A percentile compares a stretch with the other conserved stretches of the same genome.
Conservation (phyloP, 179 eudicot species). For the Amaranthus tricolor region DNA sequence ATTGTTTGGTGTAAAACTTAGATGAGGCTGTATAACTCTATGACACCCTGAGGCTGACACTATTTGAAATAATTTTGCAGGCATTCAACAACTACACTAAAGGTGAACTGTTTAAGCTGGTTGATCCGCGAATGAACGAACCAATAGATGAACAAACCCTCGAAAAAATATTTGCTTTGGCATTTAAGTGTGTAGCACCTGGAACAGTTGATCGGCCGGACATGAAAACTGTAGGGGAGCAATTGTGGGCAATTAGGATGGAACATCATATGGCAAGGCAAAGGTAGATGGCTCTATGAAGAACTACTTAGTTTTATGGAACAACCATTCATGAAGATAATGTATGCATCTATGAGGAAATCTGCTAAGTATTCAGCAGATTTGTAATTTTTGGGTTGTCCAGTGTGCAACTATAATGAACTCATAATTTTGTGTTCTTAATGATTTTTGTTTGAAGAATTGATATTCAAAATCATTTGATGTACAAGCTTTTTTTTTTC, state of each 20-base stretch:
- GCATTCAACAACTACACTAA: slow-evolving; percentile 43
- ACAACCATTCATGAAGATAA: slow-evolving; percentile 9
- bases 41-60: neutral
- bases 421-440: neutral
- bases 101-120: slow-evolving; percentile 46
- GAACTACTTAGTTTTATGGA: neutral
- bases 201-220: slow-evolving; percentile 75
- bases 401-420: neutral
- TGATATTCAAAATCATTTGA: neutral
- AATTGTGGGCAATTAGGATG: slow-evolving; percentile 81
- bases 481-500: neutral
- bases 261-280: slow-evolving; percentile 44
- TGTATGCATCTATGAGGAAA: slow-evolving; percentile 3
- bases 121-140: slow-evolving; percentile 70
- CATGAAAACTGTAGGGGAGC: slow-evolving; percentile 76
- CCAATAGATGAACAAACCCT: slow-evolving; percentile 50
- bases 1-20: too few relatives aligned
- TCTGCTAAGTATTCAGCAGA: slow-evolving; percentile 4
- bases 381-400: slow-evolving; percentile 9
- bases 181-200: slow-evolving; percentile 88
- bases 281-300: slow-evolving; percentile 3
- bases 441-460: neutral
- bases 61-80: slow-evolving; percentile 29
- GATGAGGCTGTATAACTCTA: too few relatives aligned
- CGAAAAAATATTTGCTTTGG: slow-evolving; percentile 62